Evolutionary conservation across 1,284 basidiomycete genomes (phyloP).

Genomic region (Trichosporon ovoides): DNA sequence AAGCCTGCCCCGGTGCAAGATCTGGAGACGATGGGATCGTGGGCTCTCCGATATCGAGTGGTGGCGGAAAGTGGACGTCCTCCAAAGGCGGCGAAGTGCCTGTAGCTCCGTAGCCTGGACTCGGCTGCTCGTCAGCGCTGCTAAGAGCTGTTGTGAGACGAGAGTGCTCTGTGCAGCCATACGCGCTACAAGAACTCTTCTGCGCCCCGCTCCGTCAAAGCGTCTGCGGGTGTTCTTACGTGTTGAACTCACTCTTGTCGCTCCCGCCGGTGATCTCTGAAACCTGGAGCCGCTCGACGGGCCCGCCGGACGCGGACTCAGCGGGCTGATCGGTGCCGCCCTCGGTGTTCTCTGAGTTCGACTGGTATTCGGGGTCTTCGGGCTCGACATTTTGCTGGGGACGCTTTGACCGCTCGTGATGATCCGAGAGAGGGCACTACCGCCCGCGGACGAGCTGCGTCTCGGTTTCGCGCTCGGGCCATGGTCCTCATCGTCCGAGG

Average conservation of each 20-base stretch:
- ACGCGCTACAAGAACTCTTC: too few relatives aligned
- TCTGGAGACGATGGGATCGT: background rate
- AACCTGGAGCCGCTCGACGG: too few relatives aligned
- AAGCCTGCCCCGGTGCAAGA: background rate
- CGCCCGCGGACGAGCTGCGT: background rate
- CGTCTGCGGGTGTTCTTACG: too few relatives aligned
- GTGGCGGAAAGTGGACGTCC: conserved; percentile 25
- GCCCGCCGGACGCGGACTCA: background rate
- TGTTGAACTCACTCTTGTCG: too few relatives aligned
- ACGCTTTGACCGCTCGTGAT: background rate
- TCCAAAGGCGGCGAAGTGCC: conserved; percentile 11
- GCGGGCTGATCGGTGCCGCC: background rate
- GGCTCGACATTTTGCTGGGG: background rate
- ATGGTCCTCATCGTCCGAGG: conserved; percentile 42
- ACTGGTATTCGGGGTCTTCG: background rate
- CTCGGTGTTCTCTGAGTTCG: background rate
- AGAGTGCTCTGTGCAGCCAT: too few relatives aligned
- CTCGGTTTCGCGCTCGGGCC: conserved; percentile 26
- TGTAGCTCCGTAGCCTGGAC: conserved; percentile 33
- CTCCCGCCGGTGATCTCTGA: background rate
- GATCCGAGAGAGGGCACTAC: background rate
- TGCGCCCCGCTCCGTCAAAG: too few relatives aligned
- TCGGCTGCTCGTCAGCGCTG: conserved; percentile 6
- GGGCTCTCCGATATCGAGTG: conserved; percentile 40
- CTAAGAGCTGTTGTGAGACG: too few relatives aligned